Evolutionary conservation across 1,284 basidiomycete species (phyloP), one percentile per base, ranked within the genome.

Genomic region (Exobasidium rhododendri): DNA sequence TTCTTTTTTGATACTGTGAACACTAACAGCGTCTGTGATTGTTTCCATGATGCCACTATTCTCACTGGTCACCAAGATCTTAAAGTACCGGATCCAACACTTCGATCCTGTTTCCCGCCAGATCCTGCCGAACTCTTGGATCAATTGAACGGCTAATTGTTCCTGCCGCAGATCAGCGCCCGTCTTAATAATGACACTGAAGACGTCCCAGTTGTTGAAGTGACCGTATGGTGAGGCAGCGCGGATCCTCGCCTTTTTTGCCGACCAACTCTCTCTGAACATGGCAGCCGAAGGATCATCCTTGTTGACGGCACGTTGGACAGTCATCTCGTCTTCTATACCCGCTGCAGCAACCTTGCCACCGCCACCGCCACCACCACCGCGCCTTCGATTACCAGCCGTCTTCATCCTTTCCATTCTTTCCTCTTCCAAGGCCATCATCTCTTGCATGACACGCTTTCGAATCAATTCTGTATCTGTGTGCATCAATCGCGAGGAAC

Each of bases 1-100:
- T 2, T 92, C 90, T 82, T 98, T 99, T 84, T 98, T 98, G 81
- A 99, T 96, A 7, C 94, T 97, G 80, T 99, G 96, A 71, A 99
- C 92, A 13, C 93, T 97, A 1, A 98, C 91, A 0, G 94, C 91
- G 73, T 99, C 96, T 4, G 91, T 94, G 62, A 80, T 75, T 3
- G 77, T 79, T 66, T 79, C 77, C 69, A 79, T 79, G 58, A 99
- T 81, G 10, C 94, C 96, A 20, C 93, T 96, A 7, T 86, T 87
- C 64, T 91, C 91, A 24, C 92, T 92, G 1, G 94, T 97, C 67
- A 97, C 96, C 56, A 97, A 82, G 64, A 99, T 98, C 4, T 91
- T 87, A 80, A 86, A 86, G 55, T 79, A 78, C 4, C 72, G 67
- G 35, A 78, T 75, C 77, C 77, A 79, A 51, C 74, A 76, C 3